A percentile compares a stretch with the other conserved stretches of the same genome.
Evolutionary conservation across 176 grass and related monocot genomes (phyloP).

Genomic region (Pontederia crassipes): DNA sequence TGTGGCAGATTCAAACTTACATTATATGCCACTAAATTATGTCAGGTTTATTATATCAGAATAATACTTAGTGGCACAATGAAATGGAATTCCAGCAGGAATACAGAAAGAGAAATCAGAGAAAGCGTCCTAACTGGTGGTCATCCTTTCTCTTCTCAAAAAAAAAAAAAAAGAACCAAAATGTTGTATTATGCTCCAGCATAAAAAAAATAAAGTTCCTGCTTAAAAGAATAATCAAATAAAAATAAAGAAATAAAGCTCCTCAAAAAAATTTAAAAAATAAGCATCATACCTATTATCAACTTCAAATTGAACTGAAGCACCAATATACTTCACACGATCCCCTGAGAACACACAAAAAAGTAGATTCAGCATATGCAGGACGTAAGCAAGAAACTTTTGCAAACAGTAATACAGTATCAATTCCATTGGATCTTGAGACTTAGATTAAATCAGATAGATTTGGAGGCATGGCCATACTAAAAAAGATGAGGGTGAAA

Average conservation of each 20-base stretch:
- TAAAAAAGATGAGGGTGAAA: too few species aligned
- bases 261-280: constrained; percentile 6
- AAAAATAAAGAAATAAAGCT: constrained; percentile 8
- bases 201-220: not conserved
- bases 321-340: constrained; percentile 68
- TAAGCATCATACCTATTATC: constrained; percentile 46
- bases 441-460: too few species aligned
- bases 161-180: too few species aligned
- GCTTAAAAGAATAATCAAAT: constrained; percentile 5
- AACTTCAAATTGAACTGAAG: constrained; percentile 29
- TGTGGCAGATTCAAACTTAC: too few species aligned
- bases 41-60: too few species aligned
- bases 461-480: too few species aligned
- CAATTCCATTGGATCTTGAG: constrained; percentile 28
- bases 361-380: not conserved
- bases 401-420: not conserved
- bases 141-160: too few species aligned
- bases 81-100: too few species aligned
- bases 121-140: too few species aligned
- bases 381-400: not conserved
- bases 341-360: constrained; percentile 48
- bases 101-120: too few species aligned
- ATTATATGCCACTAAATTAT: too few species aligned
- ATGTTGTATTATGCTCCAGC: not conserved
- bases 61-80: too few species aligned